Evolutionary conservation across 2,329 filamentous ascomycete genomes (phyloP), one percentile per base, ranked within the genome.

Genomic region (Cladophialophora exuberans): DNA sequence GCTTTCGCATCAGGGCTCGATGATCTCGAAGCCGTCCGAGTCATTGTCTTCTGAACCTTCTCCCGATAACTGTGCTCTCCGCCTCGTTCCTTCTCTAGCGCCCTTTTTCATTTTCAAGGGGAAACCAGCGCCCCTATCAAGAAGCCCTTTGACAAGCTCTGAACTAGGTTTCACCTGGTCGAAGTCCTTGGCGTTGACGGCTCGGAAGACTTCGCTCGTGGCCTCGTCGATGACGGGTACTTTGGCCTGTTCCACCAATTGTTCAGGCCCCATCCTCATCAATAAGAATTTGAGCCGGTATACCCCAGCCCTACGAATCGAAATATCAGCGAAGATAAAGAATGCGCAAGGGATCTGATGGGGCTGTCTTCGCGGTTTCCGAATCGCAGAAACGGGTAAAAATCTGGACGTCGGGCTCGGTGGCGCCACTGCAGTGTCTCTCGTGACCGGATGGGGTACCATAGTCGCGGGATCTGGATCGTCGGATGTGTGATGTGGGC

Each of bases 261-360:
- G 35, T 10, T 17, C 36, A 3, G 50, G 23, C 11, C 59, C 60
- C 51, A 66, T 62, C 46, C 76, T 72, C 70, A 78, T 75, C 18
- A 79, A 69, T 9, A 68, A 69, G 60, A 78, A 79, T 30, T 75
- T 71, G 1, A 79, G 64, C 5, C 72, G 70, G 59, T 78, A 78
- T 3, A 70, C 51, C 0, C 76, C 76, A 17, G 74, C 72, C 6
- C 70, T 71, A 41, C 75, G 74, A 18, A 78, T 70, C 2, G 75
- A 77, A 1, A 78, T 68, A 59, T 78, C 76, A 1, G 74, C 68
- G 47, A 78, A 78, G 22, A 78, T 73, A 61, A 78, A 78, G 59
- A 78, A 78, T 1, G 71, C 69, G 17, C 73, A 70, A 3, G 74
- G 73, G 3, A 67, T 63, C 39, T 39, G 46, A 17, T 56, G 49